Base-by-base conservation (phyloP, 331 rosid genomes). In the Malus hybrid region DNA sequence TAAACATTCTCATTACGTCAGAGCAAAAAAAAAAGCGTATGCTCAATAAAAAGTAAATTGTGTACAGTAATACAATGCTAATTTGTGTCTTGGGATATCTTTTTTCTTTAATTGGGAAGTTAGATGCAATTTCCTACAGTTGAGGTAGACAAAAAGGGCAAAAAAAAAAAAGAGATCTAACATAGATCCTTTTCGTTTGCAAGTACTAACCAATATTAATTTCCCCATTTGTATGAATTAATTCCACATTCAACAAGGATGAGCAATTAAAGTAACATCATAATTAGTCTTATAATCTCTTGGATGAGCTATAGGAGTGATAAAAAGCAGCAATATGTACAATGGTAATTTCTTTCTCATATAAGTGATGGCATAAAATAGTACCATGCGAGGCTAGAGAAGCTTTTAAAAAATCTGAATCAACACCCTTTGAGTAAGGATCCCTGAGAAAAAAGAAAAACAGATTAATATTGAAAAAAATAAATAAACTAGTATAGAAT, bases 371-470 rank as follows among this genome's bases (percentile, higher is more conserved):
- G 34, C 48, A 46, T 19, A 55, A 65, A 15, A 27, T 64, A 76
- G 77, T 87, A 93, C 96, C 97, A 29, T 82, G 86, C 48, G 92
- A 82, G 68, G 48, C 48, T 42, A 42, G 13, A 42, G 48, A 42
- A 42, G 93, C 95, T 88, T 85, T 90, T 64, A 94, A 87, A 77
- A 79, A 71, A 83, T 87, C 93, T 29, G 90, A 44, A 87, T 90
- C 80, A 65, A 88, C 95, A 31, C 91, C 90, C 67, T 78, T 83
- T 2, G 99, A 84, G 82, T 90, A 88, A 29, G 99, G 99, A 89
- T 92, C 95, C 99, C 99, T 91, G 85, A 64, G 72, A 63, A 81
- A 78, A 72, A 56, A 71, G 9, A 59, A 81, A 64, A 60, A 64
- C 36, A 7, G 60, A 73, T 15, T 1, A 32, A 61, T 60, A 10